phyloP scores from a whole-genome alignment of 805 yeast genomes.

The Clavispora santaluciae region DNA sequence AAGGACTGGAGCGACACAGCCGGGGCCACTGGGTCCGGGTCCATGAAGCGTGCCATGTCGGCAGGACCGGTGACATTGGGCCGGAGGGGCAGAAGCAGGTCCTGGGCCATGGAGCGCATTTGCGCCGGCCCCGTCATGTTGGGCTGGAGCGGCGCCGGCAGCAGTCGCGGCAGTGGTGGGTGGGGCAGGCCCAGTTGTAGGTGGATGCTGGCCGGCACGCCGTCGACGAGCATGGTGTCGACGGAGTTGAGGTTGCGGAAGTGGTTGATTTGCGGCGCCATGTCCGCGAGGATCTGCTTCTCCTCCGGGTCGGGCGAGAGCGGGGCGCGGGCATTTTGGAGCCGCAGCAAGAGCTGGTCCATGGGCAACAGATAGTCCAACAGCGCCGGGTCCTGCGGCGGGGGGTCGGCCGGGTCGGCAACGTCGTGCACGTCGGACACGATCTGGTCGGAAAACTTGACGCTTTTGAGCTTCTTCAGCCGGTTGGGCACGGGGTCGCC shows the following conservation, averaged over 20 bases:
- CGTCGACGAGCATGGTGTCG: slow-evolving; percentile 70
- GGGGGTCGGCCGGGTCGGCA: no score
- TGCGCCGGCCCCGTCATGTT: slow-evolving; percentile 45
- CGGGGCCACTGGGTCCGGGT: slow-evolving; percentile 15
- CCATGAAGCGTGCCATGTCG: slow-evolving; percentile 31
- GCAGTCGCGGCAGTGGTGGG: slow-evolving; percentile 13
- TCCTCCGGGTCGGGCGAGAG: slow-evolving; percentile 51
- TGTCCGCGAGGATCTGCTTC: slow-evolving; percentile 64
- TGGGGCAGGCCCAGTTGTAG: slow-evolving; percentile 17
- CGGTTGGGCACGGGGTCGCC: slow-evolving; percentile 36
- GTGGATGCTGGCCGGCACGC: slow-evolving; percentile 57
- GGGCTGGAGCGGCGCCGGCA: slow-evolving; percentile 28
- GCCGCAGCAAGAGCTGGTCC: slow-evolving; percentile 60
- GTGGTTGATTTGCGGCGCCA: slow-evolving; percentile 63
- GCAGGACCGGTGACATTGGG: slow-evolving; percentile 26
- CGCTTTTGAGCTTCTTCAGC: slow-evolving; percentile 50
- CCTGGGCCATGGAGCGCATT: slow-evolving; percentile 17
- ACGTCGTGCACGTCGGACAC: slow-evolving; percentile 40
- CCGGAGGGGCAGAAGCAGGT: slow-evolving; percentile 10
- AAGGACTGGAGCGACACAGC: slow-evolving; percentile 38
- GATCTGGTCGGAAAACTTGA: slow-evolving; percentile 68
- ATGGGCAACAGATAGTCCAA: slow-evolving; percentile 67
- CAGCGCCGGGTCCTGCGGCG: slow-evolving; percentile 3
- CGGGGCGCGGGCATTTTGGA: slow-evolving; percentile 22
- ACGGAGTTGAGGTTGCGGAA: slow-evolving; percentile 70